Evolutionary conservation across 441 rosid species (phyloP), one percentile per base, ranked within the genome.

Genomic region (Adansonia rubrostipa): DNA sequence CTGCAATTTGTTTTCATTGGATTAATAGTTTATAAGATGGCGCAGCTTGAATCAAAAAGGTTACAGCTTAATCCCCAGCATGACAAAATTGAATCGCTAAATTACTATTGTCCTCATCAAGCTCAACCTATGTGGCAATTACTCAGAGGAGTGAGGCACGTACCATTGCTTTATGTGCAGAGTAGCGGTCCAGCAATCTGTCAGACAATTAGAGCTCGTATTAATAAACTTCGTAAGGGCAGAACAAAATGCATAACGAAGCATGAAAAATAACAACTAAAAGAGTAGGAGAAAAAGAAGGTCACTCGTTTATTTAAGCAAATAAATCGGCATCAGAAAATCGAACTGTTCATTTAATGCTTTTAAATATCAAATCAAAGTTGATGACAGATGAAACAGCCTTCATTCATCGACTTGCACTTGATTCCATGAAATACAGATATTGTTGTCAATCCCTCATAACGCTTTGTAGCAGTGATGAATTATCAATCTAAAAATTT

Each of bases 131-230:
- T 53, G 13, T 9, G 68, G 42, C 45, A 47, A 33, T 61, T 65
- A 61, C 70, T 61, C 45, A 72, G 73, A 81, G 66, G 69, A 77
- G 57, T 70, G 70, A 65, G 70, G 83, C 40, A 51, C 28, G 54
- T 90, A 93, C 99, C 99, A 95, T 61, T 89, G 84, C 76, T 86
- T 90, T 80, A 95, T 85, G 77, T 88, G 95, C 56, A 91, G 84
- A 77, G 96, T 92, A 40, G 85, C 81, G 57, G 70, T 85, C 99
- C 98, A 95, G 87, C 99, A 95, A 85, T 78, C 99, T 92, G 88
- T 79, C 82, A 88, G 17, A 78, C 0, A 80, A 22, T 54, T 40
- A 36, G 69, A 56, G 14, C 40, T 56, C 1, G 13, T 61, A 71
- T 65, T 57, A 77, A 50, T 45, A 57, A 64, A 79, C 14, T 58